phyloP scores from a whole-genome alignment of 1,139 yeast genomes.

The Candida tropicalis region DNA sequence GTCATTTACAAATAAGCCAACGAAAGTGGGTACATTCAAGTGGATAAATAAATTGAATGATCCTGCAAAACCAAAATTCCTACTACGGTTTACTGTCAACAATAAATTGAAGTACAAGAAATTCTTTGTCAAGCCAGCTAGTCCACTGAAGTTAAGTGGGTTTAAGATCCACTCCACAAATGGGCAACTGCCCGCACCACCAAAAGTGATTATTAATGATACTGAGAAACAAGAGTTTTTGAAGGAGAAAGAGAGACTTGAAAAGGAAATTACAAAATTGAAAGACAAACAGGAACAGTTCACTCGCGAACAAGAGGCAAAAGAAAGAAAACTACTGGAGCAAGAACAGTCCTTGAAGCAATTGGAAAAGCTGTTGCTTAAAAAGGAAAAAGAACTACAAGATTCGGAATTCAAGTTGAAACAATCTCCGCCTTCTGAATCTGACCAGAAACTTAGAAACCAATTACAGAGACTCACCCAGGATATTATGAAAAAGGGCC shows the following conservation, averaged over 20 bases:
- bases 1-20: constrained; percentile 12
- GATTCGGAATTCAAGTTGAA: constrained; percentile 17
- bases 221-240: neutral
- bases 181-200: neutral
- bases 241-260: constrained; percentile 1
- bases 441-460: constrained; percentile 8
- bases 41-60: constrained; percentile 36
- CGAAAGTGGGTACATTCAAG: constrained; percentile 22
- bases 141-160: constrained; percentile 21
- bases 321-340: constrained; percentile 6
- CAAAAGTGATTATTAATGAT: neutral
- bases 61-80: constrained; percentile 30
- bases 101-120: constrained; percentile 21
- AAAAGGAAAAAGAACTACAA: constrained; percentile 11
- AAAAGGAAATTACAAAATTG: constrained; percentile 7
- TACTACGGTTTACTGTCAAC: constrained; percentile 31
- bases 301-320: constrained; percentile 5
- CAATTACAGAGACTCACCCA: constrained; percentile 24
- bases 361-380: constrained; percentile 7
- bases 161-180: constrained; percentile 24
- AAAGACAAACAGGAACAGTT: constrained; percentile 6
- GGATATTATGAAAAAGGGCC: constrained; percentile 22
- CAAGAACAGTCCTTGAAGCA: constrained; percentile 8
- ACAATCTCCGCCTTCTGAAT: constrained; percentile 2
- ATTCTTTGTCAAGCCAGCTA: constrained; percentile 7